Conservation (phyloP, 768 basidiomycete species). For the Suillus brevipes region DNA sequence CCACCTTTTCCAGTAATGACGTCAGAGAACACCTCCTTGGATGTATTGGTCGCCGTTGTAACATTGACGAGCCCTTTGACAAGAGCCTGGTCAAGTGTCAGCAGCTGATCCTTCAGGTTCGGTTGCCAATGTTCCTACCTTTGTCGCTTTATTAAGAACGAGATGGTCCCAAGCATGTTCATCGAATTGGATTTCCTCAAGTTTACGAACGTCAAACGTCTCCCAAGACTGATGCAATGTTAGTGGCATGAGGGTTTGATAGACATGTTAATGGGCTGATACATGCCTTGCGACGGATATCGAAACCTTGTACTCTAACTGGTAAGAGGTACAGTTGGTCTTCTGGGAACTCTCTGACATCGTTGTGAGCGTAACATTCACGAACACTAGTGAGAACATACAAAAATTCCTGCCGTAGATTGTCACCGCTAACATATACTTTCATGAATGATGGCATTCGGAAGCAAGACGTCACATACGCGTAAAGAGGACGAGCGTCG, state of each 20-base stretch:
- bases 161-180: slow-evolving; percentile 58
- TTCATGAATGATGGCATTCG: not conserved
- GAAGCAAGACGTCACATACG: not conserved
- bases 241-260: not conserved
- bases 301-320: slow-evolving; percentile 62
- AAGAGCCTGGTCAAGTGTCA: slow-evolving; percentile 37
- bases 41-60: slow-evolving; percentile 21
- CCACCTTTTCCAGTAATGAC: slow-evolving; percentile 67
- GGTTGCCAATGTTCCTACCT: slow-evolving; percentile 27
- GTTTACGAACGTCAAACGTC: slow-evolving; percentile 55
- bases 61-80: slow-evolving; percentile 29
- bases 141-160: slow-evolving; percentile 54
- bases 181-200: slow-evolving; percentile 56
- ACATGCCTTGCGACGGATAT: slow-evolving; percentile 50
- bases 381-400: not conserved
- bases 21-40: slow-evolving; percentile 35
- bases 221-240: slow-evolving; percentile 40
- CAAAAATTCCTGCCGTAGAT: not conserved
- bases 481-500: not conserved
- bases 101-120: not conserved
- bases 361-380: slow-evolving; percentile 7
- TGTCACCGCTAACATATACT: not conserved
- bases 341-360: slow-evolving; percentile 41
- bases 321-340: slow-evolving; percentile 58
- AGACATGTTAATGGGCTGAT: not conserved